Base-by-base conservation (phyloP, 306 rosid genomes). In the Ormosia emarginata region DNA sequence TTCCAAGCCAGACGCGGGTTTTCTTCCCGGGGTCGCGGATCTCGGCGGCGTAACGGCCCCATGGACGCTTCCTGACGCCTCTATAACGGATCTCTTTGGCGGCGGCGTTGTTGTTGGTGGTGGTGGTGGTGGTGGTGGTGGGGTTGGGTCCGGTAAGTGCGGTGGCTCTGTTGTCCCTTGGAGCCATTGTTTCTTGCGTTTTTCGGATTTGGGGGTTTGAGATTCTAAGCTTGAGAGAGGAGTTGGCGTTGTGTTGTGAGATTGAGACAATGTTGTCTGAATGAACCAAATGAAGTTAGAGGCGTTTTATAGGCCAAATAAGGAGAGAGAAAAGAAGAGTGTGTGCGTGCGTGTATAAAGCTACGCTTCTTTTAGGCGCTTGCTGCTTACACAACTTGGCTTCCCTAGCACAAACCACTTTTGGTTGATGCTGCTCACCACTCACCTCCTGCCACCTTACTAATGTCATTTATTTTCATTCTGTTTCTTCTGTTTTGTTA, bases 21-120 rank as follows among this genome's bases (percentile, higher is more conserved):
- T 92, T 94, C 75, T 92, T 94, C 0, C 91, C 91, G 0, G 98
- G 98, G 84, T 94, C 98, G 0, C 98, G 92, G 89, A 94, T 94
- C 92, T 94, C 98, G 0, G 98, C 98, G 1, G 98, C 98, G 85
- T 94, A 94, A 46, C 98, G 92, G 0, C 98, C 98, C 98, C 98
- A 94, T 0, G 98, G 98, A 14, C 97, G 87, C 83, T 94, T 92
- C 39, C 97, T 66, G 0, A 92, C 98, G 11, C 98, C 98, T 24
- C 98, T 78, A 63, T 79, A 94, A 0, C 94, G 90, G 83, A 91
- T 91, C 96, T 94, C 98, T 30, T 84, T 88, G 7, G 79, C 79
- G 6, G 79, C 81, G 74, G 52, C 30, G 39, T 4, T 11, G 37
- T 43, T 15, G 17, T 56, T 7, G 67, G 14, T 10, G 53, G 17